A percentile compares a stretch with the other conserved stretches of the same genome.
These are phyloP conservation scores for Pittosporum tobira DNA, from an alignment of 129 eudicot species.

Conservation along the genomic window DNA sequence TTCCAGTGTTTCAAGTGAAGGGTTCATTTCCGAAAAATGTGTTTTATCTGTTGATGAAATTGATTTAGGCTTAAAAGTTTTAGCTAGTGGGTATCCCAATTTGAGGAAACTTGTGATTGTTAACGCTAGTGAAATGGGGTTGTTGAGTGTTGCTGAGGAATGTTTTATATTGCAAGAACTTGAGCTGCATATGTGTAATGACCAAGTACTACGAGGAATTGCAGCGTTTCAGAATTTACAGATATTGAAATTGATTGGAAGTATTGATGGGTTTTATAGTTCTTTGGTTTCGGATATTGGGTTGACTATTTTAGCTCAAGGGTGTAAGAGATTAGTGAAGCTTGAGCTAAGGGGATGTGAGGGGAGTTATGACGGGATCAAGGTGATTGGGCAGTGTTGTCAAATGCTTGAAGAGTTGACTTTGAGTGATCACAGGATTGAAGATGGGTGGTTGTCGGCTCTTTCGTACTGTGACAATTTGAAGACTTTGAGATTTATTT, in stretches of 20 bases:
- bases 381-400: constrained; percentile 82
- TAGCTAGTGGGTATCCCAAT: constrained; percentile 51
- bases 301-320: constrained; percentile 81
- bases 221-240: constrained; percentile 55
- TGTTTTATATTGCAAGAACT: constrained; percentile 60
- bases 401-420: constrained; percentile 77
- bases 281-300: constrained; percentile 70
- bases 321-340: constrained; percentile 74
- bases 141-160: constrained; percentile 52
- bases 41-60: constrained; percentile 32
- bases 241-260: constrained; percentile 64
- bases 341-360: constrained; percentile 77
- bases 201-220: constrained; percentile 47
- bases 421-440: constrained; percentile 53
- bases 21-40: constrained; percentile 16
- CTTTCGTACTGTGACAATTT: constrained; percentile 64
- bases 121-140: constrained; percentile 62
- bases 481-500: constrained; percentile 53
- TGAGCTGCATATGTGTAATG: constrained; percentile 63
- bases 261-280: constrained; percentile 47
- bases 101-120: constrained; percentile 45
- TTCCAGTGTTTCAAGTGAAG: constrained; percentile 18
- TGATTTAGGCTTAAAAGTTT: constrained; percentile 43
- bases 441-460: constrained; percentile 73
- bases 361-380: constrained; percentile 81